These are phyloP conservation scores for Fusarium sp. DNA, from an alignment of 2,329 filamentous ascomycete species.

Conservation along the genomic window DNA sequence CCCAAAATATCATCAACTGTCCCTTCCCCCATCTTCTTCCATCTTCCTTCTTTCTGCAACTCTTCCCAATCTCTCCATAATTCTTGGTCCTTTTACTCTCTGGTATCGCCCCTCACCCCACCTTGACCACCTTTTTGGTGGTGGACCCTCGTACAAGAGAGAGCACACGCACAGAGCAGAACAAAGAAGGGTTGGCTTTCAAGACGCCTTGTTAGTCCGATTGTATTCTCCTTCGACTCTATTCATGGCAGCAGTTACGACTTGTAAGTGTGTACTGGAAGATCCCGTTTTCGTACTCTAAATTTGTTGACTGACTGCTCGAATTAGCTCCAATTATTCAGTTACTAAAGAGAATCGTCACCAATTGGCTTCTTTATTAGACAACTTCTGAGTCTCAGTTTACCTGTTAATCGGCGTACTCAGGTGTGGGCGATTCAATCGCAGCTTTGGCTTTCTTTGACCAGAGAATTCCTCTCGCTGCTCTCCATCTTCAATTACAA, in stretches of 20 bases:
- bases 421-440: neutral
- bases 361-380: constrained; percentile 11
- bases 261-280: neutral
- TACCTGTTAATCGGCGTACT: neutral
- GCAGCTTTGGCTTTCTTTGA: neutral
- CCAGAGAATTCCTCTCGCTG: neutral
- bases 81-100: constrained; percentile 11
- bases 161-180: constrained; percentile 22
- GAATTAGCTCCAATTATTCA: neutral
- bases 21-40: constrained; percentile 24
- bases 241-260: neutral
- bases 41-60: constrained; percentile 30
- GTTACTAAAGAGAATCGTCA: neutral
- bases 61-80: constrained; percentile 33
- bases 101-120: constrained; percentile 36
- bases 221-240: constrained; percentile 1
- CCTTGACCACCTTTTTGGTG: constrained; percentile 28
- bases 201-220: constrained; percentile 11
- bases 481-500: constrained; percentile 1
- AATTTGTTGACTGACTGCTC: neutral
- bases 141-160: constrained; percentile 35
- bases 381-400: neutral
- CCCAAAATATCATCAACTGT: constrained; percentile 26
- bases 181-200: constrained; percentile 36
- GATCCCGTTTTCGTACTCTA: neutral